Evolutionary conservation across 257 asterid genomes (phyloP).

Genomic region (Scutellaria barbata): DNA sequence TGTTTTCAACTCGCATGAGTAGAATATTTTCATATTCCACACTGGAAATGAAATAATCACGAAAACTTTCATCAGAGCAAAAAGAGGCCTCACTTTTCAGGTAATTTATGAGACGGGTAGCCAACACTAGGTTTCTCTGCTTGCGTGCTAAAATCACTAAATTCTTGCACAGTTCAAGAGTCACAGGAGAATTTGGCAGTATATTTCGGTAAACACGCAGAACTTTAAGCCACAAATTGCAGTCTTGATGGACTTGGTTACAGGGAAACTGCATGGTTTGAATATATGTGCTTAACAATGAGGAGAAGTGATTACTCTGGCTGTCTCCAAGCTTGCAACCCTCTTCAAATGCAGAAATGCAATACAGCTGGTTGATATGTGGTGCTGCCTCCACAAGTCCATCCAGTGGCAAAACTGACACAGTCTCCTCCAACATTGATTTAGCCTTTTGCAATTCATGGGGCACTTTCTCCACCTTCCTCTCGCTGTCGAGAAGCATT

Average conservation of each 20-base stretch:
- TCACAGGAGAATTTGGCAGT: constrained; percentile 61
- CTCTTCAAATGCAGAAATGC: constrained; percentile 86
- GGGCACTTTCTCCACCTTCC: constrained; percentile 77
- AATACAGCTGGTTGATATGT: constrained; percentile 73
- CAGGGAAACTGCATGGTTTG: constrained; percentile 71
- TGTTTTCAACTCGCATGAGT: constrained; percentile 77
- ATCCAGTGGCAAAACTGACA: constrained; percentile 85
- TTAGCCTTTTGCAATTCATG: constrained; percentile 81
- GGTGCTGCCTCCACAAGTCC: constrained; percentile 90
- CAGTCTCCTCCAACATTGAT: constrained; percentile 77
- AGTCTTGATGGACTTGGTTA: constrained; percentile 71
- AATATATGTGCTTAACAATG: constrained; percentile 69
- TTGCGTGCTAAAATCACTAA: constrained; percentile 80
- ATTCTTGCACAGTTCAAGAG: constrained; percentile 84
- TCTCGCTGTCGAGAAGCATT: constrained; percentile 82
- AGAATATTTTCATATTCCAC: constrained; percentile 74
- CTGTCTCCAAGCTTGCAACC: constrained; percentile 53
- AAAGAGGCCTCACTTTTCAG: constrained; percentile 59
- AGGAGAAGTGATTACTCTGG: constrained; percentile 50
- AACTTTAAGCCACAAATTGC: constrained; percentile 93
- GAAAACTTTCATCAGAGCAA: constrained; percentile 58
- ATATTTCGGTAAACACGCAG: constrained; percentile 76
- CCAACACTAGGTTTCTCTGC: constrained; percentile 77
- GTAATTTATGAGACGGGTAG: constrained; percentile 74
- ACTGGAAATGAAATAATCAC: constrained; percentile 59